Conservation (phyloP, 257 asterid genomes). For the Gynochthodes officinalis region DNA sequence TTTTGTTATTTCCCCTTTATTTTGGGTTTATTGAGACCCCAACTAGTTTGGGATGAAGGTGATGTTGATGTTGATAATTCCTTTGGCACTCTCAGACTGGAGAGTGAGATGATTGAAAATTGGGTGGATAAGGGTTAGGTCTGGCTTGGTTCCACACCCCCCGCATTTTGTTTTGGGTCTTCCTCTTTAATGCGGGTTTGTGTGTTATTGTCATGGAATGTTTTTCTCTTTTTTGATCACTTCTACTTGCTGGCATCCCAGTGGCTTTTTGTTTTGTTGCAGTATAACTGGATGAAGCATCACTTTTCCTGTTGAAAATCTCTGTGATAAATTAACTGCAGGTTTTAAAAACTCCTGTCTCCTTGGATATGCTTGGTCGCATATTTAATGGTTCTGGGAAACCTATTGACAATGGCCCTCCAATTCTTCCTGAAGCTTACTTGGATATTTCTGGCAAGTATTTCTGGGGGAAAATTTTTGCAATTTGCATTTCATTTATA, state of each 20-base stretch:
- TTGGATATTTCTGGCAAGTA: constrained; percentile 93
- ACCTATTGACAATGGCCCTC: constrained; percentile 98
- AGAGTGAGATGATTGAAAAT: neutral
- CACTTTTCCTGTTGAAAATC: neutral
- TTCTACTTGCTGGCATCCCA: neutral
- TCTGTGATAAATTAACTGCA: constrained; percentile 15
- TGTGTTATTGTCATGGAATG: neutral
- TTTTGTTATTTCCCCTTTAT: too few relatives aligned
- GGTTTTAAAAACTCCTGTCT: constrained; percentile 55
- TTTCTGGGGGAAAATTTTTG: constrained; percentile 4
- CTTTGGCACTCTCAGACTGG: neutral
- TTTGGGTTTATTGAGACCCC: too few relatives aligned
- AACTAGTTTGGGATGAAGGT: too few relatives aligned
- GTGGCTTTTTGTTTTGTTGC: neutral
- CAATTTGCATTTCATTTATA: neutral
- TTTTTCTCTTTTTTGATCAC: neutral
- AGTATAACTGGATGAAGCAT: neutral
- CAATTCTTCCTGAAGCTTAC: constrained; percentile 97
- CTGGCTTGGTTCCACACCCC: too few relatives aligned
- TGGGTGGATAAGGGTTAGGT: neutral
- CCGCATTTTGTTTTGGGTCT: neutral
- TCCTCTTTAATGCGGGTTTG: neutral
- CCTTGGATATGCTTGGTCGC: constrained; percentile 58
- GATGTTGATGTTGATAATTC: too few relatives aligned
- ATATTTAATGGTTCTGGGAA: constrained; percentile 59